Conservation (phyloP, 2,329 filamentous ascomycete species). For the Aphanocladium album region DNA sequence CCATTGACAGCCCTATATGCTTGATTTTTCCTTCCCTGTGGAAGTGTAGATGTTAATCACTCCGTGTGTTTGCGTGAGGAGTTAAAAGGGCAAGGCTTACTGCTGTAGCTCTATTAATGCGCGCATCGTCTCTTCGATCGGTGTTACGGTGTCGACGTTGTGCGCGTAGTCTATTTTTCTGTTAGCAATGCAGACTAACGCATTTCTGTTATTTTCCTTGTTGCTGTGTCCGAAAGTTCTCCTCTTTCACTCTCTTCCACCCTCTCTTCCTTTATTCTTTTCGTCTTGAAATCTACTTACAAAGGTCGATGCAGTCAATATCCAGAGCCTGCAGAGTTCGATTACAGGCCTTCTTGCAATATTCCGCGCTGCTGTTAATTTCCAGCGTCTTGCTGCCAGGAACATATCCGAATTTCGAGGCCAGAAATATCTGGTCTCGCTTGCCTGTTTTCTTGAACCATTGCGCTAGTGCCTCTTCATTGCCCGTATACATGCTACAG, state of each 20-base stretch:
- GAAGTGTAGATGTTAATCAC: neutral
- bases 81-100: conserved; percentile 7
- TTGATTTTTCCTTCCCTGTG: conserved; percentile 46
- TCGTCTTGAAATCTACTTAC: conserved; percentile 25
- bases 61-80: neutral
- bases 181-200: no score
- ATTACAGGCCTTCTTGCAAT: conserved; percentile 20
- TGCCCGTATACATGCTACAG: conserved; percentile 33
- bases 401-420: conserved; percentile 24
- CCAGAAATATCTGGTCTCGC: conserved; percentile 40
- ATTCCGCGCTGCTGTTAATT: conserved; percentile 20
- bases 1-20: conserved; percentile 46
- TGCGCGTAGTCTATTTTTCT: conserved; percentile 11
- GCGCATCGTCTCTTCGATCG: conserved; percentile 40
- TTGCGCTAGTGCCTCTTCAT: conserved; percentile 38
- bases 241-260: no score
- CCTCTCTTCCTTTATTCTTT: neutral
- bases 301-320: conserved; percentile 46
- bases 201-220: no score
- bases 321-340: conserved; percentile 39
- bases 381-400: conserved; percentile 9
- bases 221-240: no score
- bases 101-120: conserved; percentile 39
- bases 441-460: conserved; percentile 40
- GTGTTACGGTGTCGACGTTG: conserved; percentile 21